Percentiles rank a stretch among this genome's conserved stretches.
Evolutionary conservation across 2,329 filamentous ascomycete species (phyloP).

Genomic region (Dothistroma pini): DNA sequence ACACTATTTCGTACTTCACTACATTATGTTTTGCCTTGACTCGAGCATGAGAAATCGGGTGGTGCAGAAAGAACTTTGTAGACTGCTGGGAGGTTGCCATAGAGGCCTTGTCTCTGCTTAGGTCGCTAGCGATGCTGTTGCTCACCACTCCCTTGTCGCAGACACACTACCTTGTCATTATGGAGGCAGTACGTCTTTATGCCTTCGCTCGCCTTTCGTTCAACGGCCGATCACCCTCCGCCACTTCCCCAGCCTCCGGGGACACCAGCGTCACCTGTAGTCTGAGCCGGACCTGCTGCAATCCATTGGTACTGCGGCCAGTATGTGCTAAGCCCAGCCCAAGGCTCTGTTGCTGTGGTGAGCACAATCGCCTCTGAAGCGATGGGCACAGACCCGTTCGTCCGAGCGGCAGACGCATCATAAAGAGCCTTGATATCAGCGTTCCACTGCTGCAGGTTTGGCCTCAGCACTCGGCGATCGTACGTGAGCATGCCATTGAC

Average conservation of each 20-base stretch:
- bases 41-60: no score
- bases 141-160: background rate
- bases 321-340: constrained; percentile 9
- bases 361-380: background rate
- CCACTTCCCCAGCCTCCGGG: constrained; percentile 14
- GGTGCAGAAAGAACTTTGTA: no score
- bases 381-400: constrained; percentile 17
- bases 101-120: background rate
- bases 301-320: constrained; percentile 15
- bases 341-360: constrained; percentile 11
- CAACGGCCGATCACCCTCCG: background rate
- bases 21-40: background rate
- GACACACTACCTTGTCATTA: background rate
- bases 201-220: background rate
- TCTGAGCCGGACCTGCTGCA: constrained; percentile 17
- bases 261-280: constrained; percentile 15
- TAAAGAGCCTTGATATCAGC: constrained; percentile 59
- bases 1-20: background rate
- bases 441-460: constrained; percentile 52
- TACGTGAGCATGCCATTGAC: constrained; percentile 65
- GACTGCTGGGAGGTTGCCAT: background rate
- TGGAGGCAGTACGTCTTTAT: background rate
- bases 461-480: constrained; percentile 58
- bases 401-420: constrained; percentile 43
- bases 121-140: background rate